Conservation (phyloP, 164 flowering plant genomes). For the Magnolia kwangsiensis region DNA sequence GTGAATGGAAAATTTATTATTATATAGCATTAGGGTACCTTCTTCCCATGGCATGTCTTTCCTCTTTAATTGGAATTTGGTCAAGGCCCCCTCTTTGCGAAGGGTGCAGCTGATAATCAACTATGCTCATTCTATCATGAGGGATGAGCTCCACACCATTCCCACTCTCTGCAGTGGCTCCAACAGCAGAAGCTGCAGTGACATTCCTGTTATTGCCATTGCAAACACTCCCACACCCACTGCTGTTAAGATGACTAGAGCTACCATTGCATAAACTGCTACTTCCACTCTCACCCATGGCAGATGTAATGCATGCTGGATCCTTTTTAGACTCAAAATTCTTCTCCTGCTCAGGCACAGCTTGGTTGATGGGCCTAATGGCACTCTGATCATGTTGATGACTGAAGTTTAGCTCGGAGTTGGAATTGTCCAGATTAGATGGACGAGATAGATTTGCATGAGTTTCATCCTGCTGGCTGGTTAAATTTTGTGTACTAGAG, state of each 20-base stretch:
- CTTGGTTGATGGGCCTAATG: conserved; percentile 18
- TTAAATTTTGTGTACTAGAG: conserved; percentile 33
- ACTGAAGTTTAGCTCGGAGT: conserved; percentile 15
- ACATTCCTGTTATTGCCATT: conserved; percentile 44
- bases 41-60: conserved; percentile 89
- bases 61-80: conserved; percentile 81
- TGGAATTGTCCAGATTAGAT: conserved; percentile 26
- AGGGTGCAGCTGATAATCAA: conserved; percentile 32
- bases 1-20: no score
- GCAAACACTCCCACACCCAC: conserved; percentile 41
- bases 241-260: conserved; percentile 33
- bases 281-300: conserved; percentile 51
- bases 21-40: conserved; percentile 35
- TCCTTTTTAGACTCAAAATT: conserved; percentile 37
- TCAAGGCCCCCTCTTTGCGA: conserved; percentile 83
- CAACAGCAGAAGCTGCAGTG: conserved; percentile 24
- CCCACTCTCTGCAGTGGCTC: conserved; percentile 30
- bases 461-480: conserved; percentile 25
- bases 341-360: conserved; percentile 20
- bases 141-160: conserved; percentile 30
- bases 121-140: conserved; percentile 18
- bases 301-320: conserved; percentile 33
- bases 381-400: conserved; percentile 24
- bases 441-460: conserved; percentile 24
- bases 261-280: conserved; percentile 56